Percentiles rank a stretch among this genome's conserved stretches.
These are phyloP conservation scores for Penicillium palitans DNA, from an alignment of 2,329 filamentous ascomycete genomes.

Conservation along the genomic window DNA sequence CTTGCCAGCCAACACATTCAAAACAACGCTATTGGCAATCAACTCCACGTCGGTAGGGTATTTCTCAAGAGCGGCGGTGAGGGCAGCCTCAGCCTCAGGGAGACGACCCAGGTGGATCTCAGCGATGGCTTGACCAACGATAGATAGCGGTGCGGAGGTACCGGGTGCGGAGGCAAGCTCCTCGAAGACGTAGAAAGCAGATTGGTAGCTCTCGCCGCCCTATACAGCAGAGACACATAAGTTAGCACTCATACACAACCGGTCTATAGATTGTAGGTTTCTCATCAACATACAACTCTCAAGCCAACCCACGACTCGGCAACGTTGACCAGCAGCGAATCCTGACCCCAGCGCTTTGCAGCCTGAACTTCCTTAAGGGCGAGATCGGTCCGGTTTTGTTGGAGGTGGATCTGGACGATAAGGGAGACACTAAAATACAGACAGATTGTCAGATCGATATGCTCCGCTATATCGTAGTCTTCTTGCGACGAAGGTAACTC, in stretches of 20 bases:
- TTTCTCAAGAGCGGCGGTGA: constrained; percentile 76
- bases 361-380: constrained; percentile 84
- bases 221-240: constrained; percentile 36
- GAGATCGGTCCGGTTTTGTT: constrained; percentile 87
- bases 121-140: constrained; percentile 85
- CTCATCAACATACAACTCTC: constrained; percentile 66
- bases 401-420: constrained; percentile 87
- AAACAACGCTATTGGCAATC: constrained; percentile 78
- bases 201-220: constrained; percentile 95
- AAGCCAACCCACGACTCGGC: constrained; percentile 94
- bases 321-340: constrained; percentile 88
- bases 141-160: constrained; percentile 70
- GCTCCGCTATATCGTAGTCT: background rate
- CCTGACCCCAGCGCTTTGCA: constrained; percentile 91
- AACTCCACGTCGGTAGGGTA: constrained; percentile 70
- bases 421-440: constrained; percentile 65
- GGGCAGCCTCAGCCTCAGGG: constrained; percentile 83
- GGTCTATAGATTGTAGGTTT: too few species aligned
- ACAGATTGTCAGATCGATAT: constrained; percentile 13
- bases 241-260: background rate
- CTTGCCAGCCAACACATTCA: constrained; percentile 76
- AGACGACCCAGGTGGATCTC: constrained; percentile 86
- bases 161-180: constrained; percentile 87
- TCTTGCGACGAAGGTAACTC: constrained; percentile 40
- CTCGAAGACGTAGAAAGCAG: constrained; percentile 96